Evolutionary conservation across 768 basidiomycete species (phyloP).

Genomic region (Mrakia gelida): DNA sequence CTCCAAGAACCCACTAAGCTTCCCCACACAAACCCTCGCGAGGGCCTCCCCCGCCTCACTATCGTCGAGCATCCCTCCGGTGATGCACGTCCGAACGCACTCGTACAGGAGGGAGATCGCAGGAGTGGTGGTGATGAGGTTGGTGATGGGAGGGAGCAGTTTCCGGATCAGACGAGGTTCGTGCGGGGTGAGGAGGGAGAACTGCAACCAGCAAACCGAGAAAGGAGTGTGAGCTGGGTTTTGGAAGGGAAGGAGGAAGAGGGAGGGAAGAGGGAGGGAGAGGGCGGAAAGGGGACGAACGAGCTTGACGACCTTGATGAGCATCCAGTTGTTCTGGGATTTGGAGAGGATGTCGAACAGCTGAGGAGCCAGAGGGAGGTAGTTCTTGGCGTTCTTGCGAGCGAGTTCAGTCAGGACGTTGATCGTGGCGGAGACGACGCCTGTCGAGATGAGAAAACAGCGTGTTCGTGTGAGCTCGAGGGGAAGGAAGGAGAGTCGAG

Average conservation of each 20-base stretch:
- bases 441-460: conserved; percentile 46
- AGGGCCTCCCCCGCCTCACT: conserved; percentile 63
- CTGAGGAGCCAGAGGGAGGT: conserved; percentile 81
- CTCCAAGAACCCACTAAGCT: conserved; percentile 83
- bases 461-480: not conserved
- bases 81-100: conserved; percentile 96
- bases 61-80: conserved; percentile 88
- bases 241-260: not conserved
- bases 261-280: no score
- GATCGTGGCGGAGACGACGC: conserved; percentile 88
- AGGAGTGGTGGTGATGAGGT: conserved; percentile 89
- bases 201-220: no score
- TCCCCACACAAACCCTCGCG: conserved; percentile 84
- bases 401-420: conserved; percentile 92
- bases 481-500: not conserved
- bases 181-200: conserved; percentile 83
- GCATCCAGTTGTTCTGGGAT: conserved; percentile 98
- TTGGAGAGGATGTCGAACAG: conserved; percentile 88
- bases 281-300: conserved; percentile 54
- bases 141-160: conserved; percentile 86
- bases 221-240: not conserved
- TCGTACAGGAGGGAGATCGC: conserved; percentile 96
- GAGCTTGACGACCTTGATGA: conserved; percentile 96
- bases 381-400: conserved; percentile 69
- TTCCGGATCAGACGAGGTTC: conserved; percentile 94